These are phyloP conservation scores for Chytriomyces sp. DNA, from an alignment of 192 early-diverging fungal genomes.

Conservation along the genomic window DNA sequence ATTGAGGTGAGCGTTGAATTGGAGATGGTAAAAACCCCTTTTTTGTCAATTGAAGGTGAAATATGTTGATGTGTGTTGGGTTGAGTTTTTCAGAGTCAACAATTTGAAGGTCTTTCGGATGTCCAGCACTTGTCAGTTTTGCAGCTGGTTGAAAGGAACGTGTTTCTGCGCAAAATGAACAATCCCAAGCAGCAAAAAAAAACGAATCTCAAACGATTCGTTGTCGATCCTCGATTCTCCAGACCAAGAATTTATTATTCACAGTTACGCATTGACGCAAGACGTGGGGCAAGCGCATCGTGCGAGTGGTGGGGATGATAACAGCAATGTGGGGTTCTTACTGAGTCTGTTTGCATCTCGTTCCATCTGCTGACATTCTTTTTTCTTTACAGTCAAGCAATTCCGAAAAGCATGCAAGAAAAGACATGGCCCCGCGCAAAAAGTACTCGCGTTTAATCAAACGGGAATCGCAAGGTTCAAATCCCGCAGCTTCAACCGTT, in stretches of 20 bases:
- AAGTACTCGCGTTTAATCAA: constrained; percentile 13
- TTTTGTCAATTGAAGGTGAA: too few species aligned
- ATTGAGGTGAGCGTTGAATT: too few species aligned
- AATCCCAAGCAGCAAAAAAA: too few species aligned
- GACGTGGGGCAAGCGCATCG: neutral
- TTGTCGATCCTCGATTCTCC: too few species aligned
- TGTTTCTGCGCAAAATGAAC: too few species aligned
- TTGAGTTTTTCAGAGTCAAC: neutral
- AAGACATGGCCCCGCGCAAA: neutral
- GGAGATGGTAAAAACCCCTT: too few species aligned
- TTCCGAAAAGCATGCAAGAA: neutral
- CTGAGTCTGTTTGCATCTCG: too few species aligned
- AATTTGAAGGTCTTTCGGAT: constrained; percentile 28
- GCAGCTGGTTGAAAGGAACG: constrained; percentile 11
- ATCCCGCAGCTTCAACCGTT: neutral
- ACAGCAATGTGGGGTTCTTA: too few species aligned
- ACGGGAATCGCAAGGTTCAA: neutral
- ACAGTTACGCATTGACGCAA: too few species aligned
- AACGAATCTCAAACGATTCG: neutral
- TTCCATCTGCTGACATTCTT: too few species aligned
- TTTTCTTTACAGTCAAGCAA: too few species aligned
- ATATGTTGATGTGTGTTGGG: too few species aligned
- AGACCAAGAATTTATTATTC: neutral
- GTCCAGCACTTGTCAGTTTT: constrained; percentile 17
- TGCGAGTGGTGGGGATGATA: neutral